Conservation (phyloP, 306 rosid genomes). For the Cicer pinnatifidum region DNA sequence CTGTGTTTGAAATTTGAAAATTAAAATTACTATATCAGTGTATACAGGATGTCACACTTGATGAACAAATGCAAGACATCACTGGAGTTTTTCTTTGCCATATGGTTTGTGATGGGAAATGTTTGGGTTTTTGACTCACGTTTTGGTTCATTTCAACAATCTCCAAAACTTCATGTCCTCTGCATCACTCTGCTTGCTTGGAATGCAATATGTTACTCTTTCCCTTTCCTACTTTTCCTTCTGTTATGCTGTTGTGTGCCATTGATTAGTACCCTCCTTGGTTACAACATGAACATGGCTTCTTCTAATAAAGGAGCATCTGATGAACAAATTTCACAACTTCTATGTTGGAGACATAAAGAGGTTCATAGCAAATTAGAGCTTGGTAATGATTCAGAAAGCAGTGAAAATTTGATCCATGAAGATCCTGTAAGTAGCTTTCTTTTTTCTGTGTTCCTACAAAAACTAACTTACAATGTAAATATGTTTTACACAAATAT, state of each 20-base stretch:
- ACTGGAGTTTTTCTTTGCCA: conserved; percentile 89
- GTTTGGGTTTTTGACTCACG: conserved; percentile 95
- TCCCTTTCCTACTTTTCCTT: conserved; percentile 89
- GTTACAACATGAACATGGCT: conserved; percentile 91
- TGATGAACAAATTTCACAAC: conserved; percentile 81
- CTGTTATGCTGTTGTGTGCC: conserved; percentile 93
- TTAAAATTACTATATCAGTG: not conserved
- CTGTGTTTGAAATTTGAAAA: conserved; percentile 28
- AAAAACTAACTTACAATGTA: not conserved
- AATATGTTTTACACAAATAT: conserved; percentile 7
- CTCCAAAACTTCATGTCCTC: conserved; percentile 86
- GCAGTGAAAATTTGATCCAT: conserved; percentile 47
- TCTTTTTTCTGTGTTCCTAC: not conserved
- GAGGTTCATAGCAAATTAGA: conserved; percentile 51
- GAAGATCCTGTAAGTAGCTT: conserved; percentile 78
- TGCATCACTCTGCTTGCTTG: conserved; percentile 81
- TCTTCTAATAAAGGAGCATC: conserved; percentile 77
- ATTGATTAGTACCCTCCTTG: conserved; percentile 68
- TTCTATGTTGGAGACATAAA: conserved; percentile 78
- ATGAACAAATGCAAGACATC: conserved; percentile 80
- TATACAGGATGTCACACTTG: conserved; percentile 73
- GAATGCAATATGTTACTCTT: conserved; percentile 94
- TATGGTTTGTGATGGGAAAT: conserved; percentile 99
- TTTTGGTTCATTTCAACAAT: conserved; percentile 67
- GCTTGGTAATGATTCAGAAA: conserved; percentile 46